Evolutionary conservation across 1,284 basidiomycete genomes (phyloP), one percentile per base, ranked within the genome.

Genomic region (Ceratobasidium theobromae): DNA sequence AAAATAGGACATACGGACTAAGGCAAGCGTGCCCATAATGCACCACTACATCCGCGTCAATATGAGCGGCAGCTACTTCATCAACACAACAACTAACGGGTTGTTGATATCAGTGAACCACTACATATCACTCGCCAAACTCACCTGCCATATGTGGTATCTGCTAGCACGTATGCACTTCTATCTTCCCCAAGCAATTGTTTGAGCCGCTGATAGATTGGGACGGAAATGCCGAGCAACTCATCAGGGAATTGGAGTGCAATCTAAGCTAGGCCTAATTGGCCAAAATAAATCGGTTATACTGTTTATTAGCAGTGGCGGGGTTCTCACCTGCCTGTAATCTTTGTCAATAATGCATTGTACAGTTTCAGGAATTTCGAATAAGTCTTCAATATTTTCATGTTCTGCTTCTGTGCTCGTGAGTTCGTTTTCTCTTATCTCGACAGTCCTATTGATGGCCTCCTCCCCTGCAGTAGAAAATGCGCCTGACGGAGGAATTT

Each of bases 11-110:
- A 68, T 70, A 92, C 91, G 86, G 84, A 75, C 88, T 95, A 79
- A 99, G 84, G 76, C 97, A 99, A 0, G 96, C 95, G 78, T 98
- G 93, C 0, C 97, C 96, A 73, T 97, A 98, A 75, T 99, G 96
- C 4, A 99, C 88, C 68, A 98, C 82, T 8, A 89, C 84, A 73
- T 98, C 92, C 0, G 95, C 94, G 69, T 95, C 87, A 45, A 96
- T 88, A 75, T 99, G 97, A 70, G 95, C 88, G 4, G 96, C 95
- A 6, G 94, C 91, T 2, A 99, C 89, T 72, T 98, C 92, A 74
- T 99, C 97, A 3, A 97, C 94, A 74, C 96, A 99, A 74, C 96
- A 99, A 73, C 94, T 97, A 55, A 11, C 48, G n/a, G 23, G 25
- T 49, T 23, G 33, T 32, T n/a, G 33, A 66, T 41, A 27, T 8